Percentiles rank a stretch among this genome's conserved stretches.
phyloP scores from a whole-genome alignment of 2,329 filamentous ascomycete genomes.

The Davidsoniella australis region DNA sequence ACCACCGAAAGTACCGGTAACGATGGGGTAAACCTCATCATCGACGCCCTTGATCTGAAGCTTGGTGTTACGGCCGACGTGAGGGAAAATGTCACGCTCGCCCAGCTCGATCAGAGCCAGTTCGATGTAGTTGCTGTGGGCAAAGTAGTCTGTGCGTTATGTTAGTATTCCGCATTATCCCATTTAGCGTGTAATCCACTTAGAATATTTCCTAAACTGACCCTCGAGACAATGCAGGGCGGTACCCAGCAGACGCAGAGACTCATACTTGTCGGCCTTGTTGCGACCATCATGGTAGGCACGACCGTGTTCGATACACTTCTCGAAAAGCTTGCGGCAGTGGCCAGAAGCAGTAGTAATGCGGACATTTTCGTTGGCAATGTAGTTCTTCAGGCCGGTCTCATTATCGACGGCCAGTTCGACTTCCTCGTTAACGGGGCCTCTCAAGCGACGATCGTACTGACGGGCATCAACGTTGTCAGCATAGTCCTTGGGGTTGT shows the following conservation, averaged over 20 bases:
- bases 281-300: constrained; percentile 42
- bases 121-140: constrained; percentile 87
- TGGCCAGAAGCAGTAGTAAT: constrained; percentile 72
- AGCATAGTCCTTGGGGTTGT: constrained; percentile 76
- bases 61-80: constrained; percentile 61
- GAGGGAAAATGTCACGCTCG: constrained; percentile 66
- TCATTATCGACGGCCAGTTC: constrained; percentile 65
- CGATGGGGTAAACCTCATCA: constrained; percentile 55
- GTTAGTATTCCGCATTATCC: neutral
- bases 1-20: constrained; percentile 87
- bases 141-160: constrained; percentile 51
- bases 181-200: neutral
- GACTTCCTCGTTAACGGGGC: constrained; percentile 57
- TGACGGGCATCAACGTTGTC: constrained; percentile 72
- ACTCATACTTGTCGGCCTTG: constrained; percentile 66
- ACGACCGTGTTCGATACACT: constrained; percentile 65
- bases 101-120: constrained; percentile 76
- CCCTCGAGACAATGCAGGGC: constrained; percentile 77
- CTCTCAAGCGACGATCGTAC: constrained; percentile 67
- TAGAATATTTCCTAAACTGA: constrained; percentile 18
- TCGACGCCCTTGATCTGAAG: constrained; percentile 52
- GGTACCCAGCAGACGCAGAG: constrained; percentile 70
- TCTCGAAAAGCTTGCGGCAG: constrained; percentile 54
- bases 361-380: constrained; percentile 61
- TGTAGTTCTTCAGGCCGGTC: constrained; percentile 82